Conservation (phyloP, 2,329 filamentous ascomycete genomes). For the Penicillium hesseltinei region DNA sequence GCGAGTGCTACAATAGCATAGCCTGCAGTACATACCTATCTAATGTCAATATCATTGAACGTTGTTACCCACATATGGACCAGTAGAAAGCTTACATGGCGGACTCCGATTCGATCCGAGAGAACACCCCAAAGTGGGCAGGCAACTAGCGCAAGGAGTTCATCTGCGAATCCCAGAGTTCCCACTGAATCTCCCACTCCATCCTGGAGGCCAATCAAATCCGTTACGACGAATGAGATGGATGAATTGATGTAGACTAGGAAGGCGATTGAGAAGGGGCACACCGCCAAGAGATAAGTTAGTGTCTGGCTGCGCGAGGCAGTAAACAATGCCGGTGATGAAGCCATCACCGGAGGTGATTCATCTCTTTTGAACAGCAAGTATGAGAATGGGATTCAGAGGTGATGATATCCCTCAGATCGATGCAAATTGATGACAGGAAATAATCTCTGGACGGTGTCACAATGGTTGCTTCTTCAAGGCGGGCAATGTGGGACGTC, state of each 20-base stretch:
- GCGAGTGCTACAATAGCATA: conserved; percentile 78
- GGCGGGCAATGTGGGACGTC: conserved; percentile 5
- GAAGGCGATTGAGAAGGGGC: conserved; percentile 64
- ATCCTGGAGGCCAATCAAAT: conserved; percentile 56
- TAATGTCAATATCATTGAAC: conserved; percentile 5
- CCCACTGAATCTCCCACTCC: conserved; percentile 62
- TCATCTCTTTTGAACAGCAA: conserved; percentile 14
- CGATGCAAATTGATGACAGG: neutral
- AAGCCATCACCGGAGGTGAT: conserved; percentile 27
- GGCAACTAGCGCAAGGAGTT: conserved; percentile 48
- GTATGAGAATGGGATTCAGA: neutral
- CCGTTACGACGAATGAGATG: conserved; percentile 63
- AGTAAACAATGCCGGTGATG: conserved; percentile 48
- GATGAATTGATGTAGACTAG: conserved; percentile 65
- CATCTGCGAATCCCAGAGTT: conserved; percentile 51
- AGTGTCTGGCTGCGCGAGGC: conserved; percentile 57
- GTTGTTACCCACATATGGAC: neutral
- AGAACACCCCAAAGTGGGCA: conserved; percentile 52
- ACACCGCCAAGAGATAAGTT: conserved; percentile 61
- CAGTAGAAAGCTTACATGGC: conserved; percentile 39
- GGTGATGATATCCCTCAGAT: neutral
- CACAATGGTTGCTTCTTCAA: conserved; percentile 3
- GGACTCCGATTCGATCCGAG: conserved; percentile 50
- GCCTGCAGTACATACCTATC: conserved; percentile 62
- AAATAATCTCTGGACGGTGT: neutral